Evolutionary conservation across 2,329 filamentous ascomycete genomes (phyloP), one percentile per base, ranked within the genome.

Genomic region (Knoxdaviesia proteae): DNA sequence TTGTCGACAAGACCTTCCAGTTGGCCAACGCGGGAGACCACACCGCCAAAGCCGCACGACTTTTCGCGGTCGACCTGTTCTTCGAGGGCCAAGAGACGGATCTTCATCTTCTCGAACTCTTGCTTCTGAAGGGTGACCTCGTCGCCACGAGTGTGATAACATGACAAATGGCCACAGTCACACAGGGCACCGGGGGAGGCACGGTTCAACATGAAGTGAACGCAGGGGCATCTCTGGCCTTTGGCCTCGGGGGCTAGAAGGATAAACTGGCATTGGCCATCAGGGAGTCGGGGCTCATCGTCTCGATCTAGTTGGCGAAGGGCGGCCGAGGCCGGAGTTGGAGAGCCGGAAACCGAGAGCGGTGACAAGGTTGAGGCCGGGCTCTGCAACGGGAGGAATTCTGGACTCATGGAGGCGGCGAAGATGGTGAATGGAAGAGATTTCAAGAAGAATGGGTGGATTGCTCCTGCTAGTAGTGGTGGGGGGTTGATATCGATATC

Each of bases 221-320:
- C 66, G 49, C 71, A 76, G 38, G 65, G 70, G 53, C 71, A 76
- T 38, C 71, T 67, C 45, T 71, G 62, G 42, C 71, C 70, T 49
- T 67, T 70, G 53, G 71, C 60, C 50, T 71, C 68, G 5, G 71
- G 68, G 44, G 68, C 61, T 32, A 71, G 59, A 32, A 76, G 54
- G 47, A 76, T 74, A 50, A 69, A 75, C 46, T 69, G 68, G 49
- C 71, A 76, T 49, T 72, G 68, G 33, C 71, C 71, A 49, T 65
- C 61, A 9, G 71, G 71, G 29, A 76, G 60, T 41, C 60, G 61
- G 35, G 60, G 47, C 43, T 69, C 67, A 44, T 69, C 65, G 42
- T 20, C 20, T 20, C 20, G 20, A 20, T 20, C 20, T 20, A 3
- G 20, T 20, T 20, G 20, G 20, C 20, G 49, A 47, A 10, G 7